Evolutionary conservation across 2,329 filamentous ascomycete genomes (phyloP), one percentile per base, ranked within the genome.

Genomic region (Aspergillus puulaauensis): DNA sequence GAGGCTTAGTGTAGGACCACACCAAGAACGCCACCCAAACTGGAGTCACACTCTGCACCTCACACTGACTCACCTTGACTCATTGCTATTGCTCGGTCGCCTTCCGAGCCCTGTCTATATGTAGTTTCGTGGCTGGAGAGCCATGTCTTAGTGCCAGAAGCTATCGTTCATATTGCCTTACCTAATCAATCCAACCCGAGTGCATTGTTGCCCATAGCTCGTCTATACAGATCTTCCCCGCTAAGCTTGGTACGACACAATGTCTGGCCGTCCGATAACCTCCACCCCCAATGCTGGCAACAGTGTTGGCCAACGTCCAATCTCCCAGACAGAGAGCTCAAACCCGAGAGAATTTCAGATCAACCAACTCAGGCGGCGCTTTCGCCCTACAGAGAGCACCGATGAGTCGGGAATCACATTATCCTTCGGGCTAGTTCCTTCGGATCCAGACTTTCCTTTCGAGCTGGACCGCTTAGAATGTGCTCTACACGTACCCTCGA

Each of bases 381-480:
- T 86, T 72, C 75, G 74, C 54, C 82, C 83, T 12, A 71, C 75
- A 48, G 80, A 83, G 62, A 71, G 70, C 45, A 69, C 73, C 33
- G 71, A 74, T 60, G 67, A 82, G 59, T 80, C 83, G 49, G 79
- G 79, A 3, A 85, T 83, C 0, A 80, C 83, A 15, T 73, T 93
- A 40, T 75, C 79, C 9, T 90, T 93, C 72, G 84, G 80, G 52
- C 75, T 95, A 60, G 76, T 75, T 12, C 90, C 90, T 5, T 91
- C 90, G 6, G 90, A 95, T 69, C 90, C 90, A 0, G 90, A 95
- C 68, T 93, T 95, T 66, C 89, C 90, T 1, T 93, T 90, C 72
- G 89, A 92, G 60, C 78, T 93, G 68, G 82, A 86, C 24, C 78
- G 82, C 37, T 78, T 95, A 33, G 81, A 89, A 41, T 93, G 89